Percentiles rank a stretch among this genome's conserved stretches.
Evolutionary conservation across 371 early-diverging fungal genomes (phyloP).

Genomic region (Mortierella sp.): DNA sequence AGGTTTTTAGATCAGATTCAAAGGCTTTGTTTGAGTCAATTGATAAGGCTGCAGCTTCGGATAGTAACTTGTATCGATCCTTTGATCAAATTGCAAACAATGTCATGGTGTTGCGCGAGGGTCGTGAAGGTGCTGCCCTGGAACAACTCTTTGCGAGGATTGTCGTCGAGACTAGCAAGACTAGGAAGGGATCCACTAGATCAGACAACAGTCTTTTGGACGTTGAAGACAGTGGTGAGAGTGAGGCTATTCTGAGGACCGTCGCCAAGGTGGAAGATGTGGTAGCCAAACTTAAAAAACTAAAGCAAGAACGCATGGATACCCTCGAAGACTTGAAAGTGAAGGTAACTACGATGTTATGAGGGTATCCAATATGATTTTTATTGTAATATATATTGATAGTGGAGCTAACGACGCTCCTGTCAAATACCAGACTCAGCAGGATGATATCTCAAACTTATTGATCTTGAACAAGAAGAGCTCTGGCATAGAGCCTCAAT

Average conservation of each 20-base stretch:
- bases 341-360: constrained; percentile 61
- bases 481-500: constrained; percentile 81
- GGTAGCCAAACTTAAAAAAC: constrained; percentile 79
- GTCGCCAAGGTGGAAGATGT: constrained; percentile 76
- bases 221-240: constrained; percentile 65
- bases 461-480: constrained; percentile 86
- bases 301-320: constrained; percentile 84
- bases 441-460: constrained; percentile 91
- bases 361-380: not conserved
- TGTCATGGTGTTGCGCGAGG: constrained; percentile 69
- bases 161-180: constrained; percentile 59
- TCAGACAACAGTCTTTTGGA: constrained; percentile 70
- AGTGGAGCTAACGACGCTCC: not conserved
- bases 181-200: constrained; percentile 35
- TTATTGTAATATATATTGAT: too few species aligned
- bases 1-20: constrained; percentile 82
- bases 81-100: constrained; percentile 68
- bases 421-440: constrained; percentile 67
- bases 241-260: constrained; percentile 59
- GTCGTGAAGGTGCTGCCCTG: constrained; percentile 69
- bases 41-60: constrained; percentile 83
- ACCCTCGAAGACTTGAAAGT: constrained; percentile 87
- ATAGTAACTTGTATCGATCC: constrained; percentile 70
- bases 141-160: constrained; percentile 74
- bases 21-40: constrained; percentile 82